Evolutionary conservation across 2,329 filamentous ascomycete genomes (phyloP).

Genomic region (Calonectria pseudoturangicola): DNA sequence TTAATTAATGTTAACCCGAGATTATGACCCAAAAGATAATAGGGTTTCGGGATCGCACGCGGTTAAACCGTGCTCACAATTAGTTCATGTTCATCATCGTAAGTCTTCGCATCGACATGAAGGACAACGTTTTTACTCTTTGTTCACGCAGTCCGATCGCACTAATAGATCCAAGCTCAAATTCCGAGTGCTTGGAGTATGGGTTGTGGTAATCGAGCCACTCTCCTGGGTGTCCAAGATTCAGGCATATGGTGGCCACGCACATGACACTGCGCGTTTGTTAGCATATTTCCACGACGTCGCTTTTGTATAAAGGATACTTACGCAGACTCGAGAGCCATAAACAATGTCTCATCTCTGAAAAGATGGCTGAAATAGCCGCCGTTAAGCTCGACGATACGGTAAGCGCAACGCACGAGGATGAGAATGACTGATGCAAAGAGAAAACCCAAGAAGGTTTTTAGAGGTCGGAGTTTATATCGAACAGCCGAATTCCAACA

Average conservation of each 20-base stretch:
- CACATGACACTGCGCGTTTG: not conserved
- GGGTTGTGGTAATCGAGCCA: too few relatives aligned
- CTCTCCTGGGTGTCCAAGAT: not conserved
- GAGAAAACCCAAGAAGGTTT: conserved; percentile 68
- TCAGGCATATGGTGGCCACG: not conserved
- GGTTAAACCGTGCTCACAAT: too few relatives aligned
- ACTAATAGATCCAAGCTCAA: too few relatives aligned
- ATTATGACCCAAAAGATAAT: too few relatives aligned
- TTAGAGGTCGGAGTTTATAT: conserved; percentile 60
- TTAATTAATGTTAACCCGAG: too few relatives aligned
- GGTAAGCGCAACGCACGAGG: conserved; percentile 74
- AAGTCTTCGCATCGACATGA: too few relatives aligned
- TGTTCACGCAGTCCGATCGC: too few relatives aligned
- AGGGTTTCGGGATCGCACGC: too few relatives aligned
- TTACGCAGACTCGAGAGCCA: conserved; percentile 53
- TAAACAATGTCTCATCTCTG: conserved; percentile 51
- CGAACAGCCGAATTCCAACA: conserved; percentile 54
- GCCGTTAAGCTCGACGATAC: conserved; percentile 74
- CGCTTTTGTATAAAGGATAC: not conserved
- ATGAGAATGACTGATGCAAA: conserved; percentile 72
- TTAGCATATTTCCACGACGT: not conserved
- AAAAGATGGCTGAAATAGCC: conserved; percentile 66
- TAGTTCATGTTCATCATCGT: too few relatives aligned
- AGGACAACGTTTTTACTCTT: too few relatives aligned
- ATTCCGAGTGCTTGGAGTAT: too few relatives aligned